Evolutionary conservation across 495 filamentous ascomycete genomes (phyloP).

Genomic region (Penicillium arizonense): DNA sequence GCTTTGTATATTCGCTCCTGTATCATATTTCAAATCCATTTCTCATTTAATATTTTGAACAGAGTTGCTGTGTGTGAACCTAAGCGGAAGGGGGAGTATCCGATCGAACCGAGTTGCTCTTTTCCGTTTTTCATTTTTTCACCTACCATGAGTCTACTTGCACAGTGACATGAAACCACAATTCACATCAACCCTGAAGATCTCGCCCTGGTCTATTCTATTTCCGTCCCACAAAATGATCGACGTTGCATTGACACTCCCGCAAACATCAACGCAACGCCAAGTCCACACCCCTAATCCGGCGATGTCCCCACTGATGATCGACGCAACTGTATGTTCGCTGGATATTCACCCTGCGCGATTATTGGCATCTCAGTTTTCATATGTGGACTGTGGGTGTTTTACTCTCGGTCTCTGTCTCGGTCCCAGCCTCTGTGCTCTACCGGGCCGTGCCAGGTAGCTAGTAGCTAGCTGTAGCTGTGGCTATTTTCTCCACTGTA

Average conservation of each 20-base stretch:
- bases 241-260: background rate
- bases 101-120: background rate
- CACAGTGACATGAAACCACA: background rate
- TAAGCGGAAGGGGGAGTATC: background rate
- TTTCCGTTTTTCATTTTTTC: background rate
- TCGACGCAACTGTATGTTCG: background rate
- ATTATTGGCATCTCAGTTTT: background rate
- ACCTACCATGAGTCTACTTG: background rate
- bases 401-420: too few species aligned
- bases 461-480: background rate
- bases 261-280: background rate
- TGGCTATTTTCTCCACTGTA: background rate
- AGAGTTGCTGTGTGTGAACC: background rate
- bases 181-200: background rate
- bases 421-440: background rate
- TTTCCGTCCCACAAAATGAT: background rate
- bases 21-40: constrained; percentile 16
- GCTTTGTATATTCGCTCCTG: constrained; percentile 26
- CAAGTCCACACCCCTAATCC: background rate
- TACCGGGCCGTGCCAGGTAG: background rate
- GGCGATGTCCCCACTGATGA: background rate
- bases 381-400: background rate
- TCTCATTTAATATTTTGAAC: constrained; percentile 4
- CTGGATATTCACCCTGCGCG: background rate
- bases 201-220: background rate